Percentiles rank a stretch among this genome's conserved stretches.
Conservation (phyloP, 2,329 filamentous ascomycete species). For the Dryadomyces quercus-mongolicae region DNA sequence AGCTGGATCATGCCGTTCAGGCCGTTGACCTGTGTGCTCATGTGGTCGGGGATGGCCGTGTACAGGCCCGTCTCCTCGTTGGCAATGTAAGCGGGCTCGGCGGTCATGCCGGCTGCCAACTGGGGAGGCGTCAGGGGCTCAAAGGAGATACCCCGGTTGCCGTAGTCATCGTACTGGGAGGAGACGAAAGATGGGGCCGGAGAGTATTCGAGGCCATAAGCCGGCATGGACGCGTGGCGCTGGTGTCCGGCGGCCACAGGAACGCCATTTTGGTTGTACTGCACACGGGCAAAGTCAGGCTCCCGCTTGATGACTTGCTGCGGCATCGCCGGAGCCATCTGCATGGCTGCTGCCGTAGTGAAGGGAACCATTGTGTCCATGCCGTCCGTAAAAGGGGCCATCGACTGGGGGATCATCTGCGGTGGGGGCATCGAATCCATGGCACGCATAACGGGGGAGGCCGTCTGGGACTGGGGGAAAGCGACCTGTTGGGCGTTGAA, state of each 20-base stretch:
- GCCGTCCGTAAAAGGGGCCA: slow-evolving; percentile 43
- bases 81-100: slow-evolving; percentile 92
- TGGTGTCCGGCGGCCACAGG: slow-evolving; percentile 75
- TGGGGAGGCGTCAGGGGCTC: slow-evolving; percentile 95
- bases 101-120: slow-evolving; percentile 66
- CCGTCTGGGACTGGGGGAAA: slow-evolving; percentile 64
- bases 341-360: slow-evolving; percentile 40
- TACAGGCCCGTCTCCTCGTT: slow-evolving; percentile 96
- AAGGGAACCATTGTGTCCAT: slow-evolving; percentile 67
- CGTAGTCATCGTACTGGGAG: slow-evolving; percentile 98
- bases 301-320: slow-evolving; percentile 79
- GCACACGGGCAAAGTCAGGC: slow-evolving; percentile 66
- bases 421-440: slow-evolving; percentile 85
- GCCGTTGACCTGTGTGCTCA: slow-evolving; percentile 54
- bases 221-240: slow-evolving; percentile 95
- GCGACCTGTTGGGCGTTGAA: slow-evolving; percentile 69
- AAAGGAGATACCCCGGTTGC: slow-evolving; percentile 88
- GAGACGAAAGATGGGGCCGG: slow-evolving; percentile 96
- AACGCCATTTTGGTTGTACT: slow-evolving; percentile 87
- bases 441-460: slow-evolving; percentile 78
- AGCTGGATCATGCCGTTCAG: slow-evolving; percentile 87
- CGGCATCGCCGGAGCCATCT: slow-evolving; percentile 56
- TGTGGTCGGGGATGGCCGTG: slow-evolving; percentile 84
- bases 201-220: slow-evolving; percentile 90
- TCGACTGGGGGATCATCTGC: slow-evolving; percentile 40